phyloP scores from a whole-genome alignment of 805 yeast genomes.

The Wickerhamia fluorescens region DNA sequence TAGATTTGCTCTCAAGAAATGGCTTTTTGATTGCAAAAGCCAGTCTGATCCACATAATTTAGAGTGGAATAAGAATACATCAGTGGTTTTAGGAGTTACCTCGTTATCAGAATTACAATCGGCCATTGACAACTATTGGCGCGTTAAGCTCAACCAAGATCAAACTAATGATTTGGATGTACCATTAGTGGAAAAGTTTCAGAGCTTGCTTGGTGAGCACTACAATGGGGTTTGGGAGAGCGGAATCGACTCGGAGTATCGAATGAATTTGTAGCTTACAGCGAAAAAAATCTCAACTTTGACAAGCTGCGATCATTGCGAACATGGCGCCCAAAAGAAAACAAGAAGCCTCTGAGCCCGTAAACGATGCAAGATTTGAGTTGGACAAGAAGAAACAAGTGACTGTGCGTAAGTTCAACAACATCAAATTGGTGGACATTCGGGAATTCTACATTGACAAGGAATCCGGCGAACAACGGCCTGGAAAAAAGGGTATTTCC shows the following conservation, averaged over 20 bases:
- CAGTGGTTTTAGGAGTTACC: conserved; percentile 76
- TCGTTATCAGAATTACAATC: conserved; percentile 52
- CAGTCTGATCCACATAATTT: conserved; percentile 6
- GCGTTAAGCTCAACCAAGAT: conserved; percentile 29
- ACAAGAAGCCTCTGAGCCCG: conserved; percentile 1
- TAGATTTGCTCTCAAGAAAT: conserved; percentile 60
- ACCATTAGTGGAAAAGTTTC: conserved; percentile 35
- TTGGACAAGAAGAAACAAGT: conserved; percentile 49
- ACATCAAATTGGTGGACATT: conserved; percentile 65
- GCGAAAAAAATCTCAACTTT: conserved; percentile 8
- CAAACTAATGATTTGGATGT: conserved; percentile 36
- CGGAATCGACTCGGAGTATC: conserved; percentile 15
- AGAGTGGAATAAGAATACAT: conserved; percentile 27
- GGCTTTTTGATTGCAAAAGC: conserved; percentile 35
- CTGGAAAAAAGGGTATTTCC: conserved; percentile 76
- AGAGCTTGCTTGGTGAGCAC: conserved; percentile 42
- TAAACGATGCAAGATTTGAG: too few relatives aligned
- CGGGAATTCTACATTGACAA: conserved; percentile 64
- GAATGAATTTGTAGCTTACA: not conserved
- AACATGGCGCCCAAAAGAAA: not conserved
- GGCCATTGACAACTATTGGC: conserved; percentile 55
- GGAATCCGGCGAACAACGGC: conserved; percentile 57
- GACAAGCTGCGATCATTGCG: too few relatives aligned
- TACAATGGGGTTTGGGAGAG: conserved; percentile 61
- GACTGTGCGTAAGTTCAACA: conserved; percentile 66